Evolutionary conservation across 2,329 filamentous ascomycete genomes (phyloP), one percentile per base, ranked within the genome.

Genomic region (Neonectria punicea): DNA sequence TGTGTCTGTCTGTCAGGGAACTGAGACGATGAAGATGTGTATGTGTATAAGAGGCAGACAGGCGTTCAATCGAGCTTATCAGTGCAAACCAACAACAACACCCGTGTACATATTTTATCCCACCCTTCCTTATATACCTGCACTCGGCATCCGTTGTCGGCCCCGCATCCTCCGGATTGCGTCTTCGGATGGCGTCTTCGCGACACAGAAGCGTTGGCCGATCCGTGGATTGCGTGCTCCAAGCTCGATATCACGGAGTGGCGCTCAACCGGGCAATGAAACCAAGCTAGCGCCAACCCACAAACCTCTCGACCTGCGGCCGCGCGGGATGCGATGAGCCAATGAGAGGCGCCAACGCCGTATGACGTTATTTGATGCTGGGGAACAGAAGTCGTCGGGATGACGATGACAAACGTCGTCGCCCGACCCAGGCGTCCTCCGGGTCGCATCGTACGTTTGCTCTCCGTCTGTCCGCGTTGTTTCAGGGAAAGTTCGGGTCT

Each of bases 241-340:
- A 57, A 30, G 63, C 41, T 58, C 54, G 18, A 66, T 71, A 74
- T 74, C 71, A 74, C 73, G 73, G 70, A 74, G 73, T 74, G 53
- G 63, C 67, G 62, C 65, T 59, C 64, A 62, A 63, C 64, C 39
- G 30, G n/a, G n/a, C 53, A 43, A 25, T 62, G 62, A 64, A 56
- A 62, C 53, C 54, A 44, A 43, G 13, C 46, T 65, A 61, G 58
- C 41, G 53, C 51, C 47, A 49, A 25, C 30, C 53, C 51, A 43
- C 61, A 39, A 39, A 39, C 20, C 53, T 25, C 20, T 18, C 14
- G 36, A 28, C 39, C 39, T 18, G 44, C 53, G 32, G 25, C 54
- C 22, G 20, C 32, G 53, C 30, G 25, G 36, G 6, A 44, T 7
- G 16, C 4, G 11, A 28, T 16, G 5, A 13, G 18, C 61, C 61